Evolutionary conservation across 805 yeast genomes (phyloP).

Genomic region (Komagataella pseudopastoris): DNA sequence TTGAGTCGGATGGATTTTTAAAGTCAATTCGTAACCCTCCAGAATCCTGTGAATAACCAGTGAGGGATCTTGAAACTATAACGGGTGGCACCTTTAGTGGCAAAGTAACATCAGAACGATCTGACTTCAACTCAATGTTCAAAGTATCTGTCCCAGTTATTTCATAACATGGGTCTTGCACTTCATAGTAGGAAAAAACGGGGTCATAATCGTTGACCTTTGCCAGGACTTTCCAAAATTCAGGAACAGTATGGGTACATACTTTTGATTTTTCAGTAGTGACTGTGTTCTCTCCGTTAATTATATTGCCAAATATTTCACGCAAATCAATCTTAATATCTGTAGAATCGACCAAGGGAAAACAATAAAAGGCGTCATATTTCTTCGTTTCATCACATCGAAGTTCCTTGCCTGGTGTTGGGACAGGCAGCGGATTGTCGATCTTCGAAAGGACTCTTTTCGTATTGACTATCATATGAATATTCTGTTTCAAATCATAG

Average conservation of each 20-base stretch:
- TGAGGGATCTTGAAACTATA: constrained; percentile 67
- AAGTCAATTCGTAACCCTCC: constrained; percentile 81
- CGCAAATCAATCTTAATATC: constrained; percentile 37
- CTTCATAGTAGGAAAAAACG: background rate
- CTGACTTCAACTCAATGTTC: constrained; percentile 28
- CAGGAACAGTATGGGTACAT: constrained; percentile 26
- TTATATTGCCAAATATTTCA: constrained; percentile 56
- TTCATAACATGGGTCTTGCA: constrained; percentile 9
- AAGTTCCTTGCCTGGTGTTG: constrained; percentile 54
- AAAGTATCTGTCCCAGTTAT: constrained; percentile 11
- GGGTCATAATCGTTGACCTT: background rate
- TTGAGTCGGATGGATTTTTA: constrained; percentile 41
- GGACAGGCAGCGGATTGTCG: constrained; percentile 66
- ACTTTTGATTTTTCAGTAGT: constrained; percentile 29
- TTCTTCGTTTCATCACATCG: constrained; percentile 60
- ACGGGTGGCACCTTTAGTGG: constrained; percentile 43
- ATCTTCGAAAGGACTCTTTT: constrained; percentile 50
- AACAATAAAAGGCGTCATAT: constrained; percentile 54
- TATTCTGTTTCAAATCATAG: constrained; percentile 45
- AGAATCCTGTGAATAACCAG: constrained; percentile 83
- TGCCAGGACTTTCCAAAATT: constrained; percentile 32
- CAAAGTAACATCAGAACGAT: constrained; percentile 28
- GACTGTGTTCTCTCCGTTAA: constrained; percentile 52
- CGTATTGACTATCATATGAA: constrained; percentile 63
- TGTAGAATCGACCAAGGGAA: constrained; percentile 49